phyloP scores from a whole-genome alignment of 2,329 filamentous ascomycete species.

The Colletotrichum tofieldiae region DNA sequence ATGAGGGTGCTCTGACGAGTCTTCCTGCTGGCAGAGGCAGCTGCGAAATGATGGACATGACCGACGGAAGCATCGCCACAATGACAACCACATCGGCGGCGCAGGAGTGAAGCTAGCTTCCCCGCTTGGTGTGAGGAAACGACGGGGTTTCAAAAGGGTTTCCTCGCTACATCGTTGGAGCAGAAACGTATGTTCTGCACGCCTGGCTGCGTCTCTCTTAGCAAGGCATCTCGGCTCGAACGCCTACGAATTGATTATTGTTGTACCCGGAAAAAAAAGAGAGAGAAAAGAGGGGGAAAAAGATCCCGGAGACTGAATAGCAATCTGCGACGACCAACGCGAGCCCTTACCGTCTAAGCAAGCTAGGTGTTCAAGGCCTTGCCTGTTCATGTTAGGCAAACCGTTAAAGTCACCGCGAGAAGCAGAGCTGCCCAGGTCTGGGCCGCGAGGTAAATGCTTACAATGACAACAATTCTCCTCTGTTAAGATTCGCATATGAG shows the following conservation, averaged over 20 bases:
- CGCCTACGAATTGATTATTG: background rate
- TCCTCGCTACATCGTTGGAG: background rate
- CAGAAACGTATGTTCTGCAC: background rate
- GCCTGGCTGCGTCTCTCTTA: background rate
- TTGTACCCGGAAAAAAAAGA: background rate
- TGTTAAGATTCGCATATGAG: background rate
- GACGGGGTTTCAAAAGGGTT: background rate
- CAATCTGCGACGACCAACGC: background rate
- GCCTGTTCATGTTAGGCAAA: background rate
- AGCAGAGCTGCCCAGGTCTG: background rate
- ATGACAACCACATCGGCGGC: too few species aligned
- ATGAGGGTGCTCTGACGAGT: background rate
- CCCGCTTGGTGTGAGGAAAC: background rate
- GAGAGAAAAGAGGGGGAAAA: too few species aligned
- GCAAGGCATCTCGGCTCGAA: background rate
- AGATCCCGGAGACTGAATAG: background rate
- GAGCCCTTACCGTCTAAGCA: background rate
- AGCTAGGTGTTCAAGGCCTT: background rate
- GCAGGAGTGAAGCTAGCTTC: too few species aligned
- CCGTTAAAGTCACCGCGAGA: background rate
- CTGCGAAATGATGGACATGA: too few species aligned
- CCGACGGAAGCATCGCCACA: background rate
- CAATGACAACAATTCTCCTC: background rate
- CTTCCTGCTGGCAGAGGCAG: too few species aligned
- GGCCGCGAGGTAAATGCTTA: background rate